Evolutionary conservation across 2,329 filamentous ascomycete genomes (phyloP).

Genomic region (Teratosphaeria pseudoeucalypti): DNA sequence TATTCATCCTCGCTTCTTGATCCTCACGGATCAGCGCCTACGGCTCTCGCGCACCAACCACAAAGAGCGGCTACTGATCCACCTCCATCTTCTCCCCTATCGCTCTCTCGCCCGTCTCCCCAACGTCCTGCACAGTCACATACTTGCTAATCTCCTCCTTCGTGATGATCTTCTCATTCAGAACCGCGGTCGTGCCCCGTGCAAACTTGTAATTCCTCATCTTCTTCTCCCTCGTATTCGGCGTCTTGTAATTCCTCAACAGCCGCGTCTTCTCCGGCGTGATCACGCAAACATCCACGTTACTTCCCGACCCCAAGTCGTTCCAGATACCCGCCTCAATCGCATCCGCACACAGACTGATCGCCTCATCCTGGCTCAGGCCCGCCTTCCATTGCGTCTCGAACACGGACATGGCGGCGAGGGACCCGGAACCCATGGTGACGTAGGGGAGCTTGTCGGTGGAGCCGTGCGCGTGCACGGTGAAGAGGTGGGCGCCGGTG

Average conservation of each 20-base stretch:
- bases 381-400: slow-evolving; percentile 87
- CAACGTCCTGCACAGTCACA: slow-evolving; percentile 72
- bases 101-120: slow-evolving; percentile 51
- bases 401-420: slow-evolving; percentile 96
- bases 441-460: slow-evolving; percentile 99
- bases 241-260: slow-evolving; percentile 84
- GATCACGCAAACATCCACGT: slow-evolving; percentile 94
- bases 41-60: background rate
- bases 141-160: slow-evolving; percentile 92
- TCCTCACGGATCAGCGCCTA: background rate
- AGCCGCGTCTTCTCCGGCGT: slow-evolving; percentile 90
- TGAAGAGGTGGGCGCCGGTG: slow-evolving; percentile 90
- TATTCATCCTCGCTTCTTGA: background rate
- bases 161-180: slow-evolving; percentile 93
- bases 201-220: slow-evolving; percentile 85
- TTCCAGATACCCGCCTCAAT: slow-evolving; percentile 98
- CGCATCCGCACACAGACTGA: slow-evolving; percentile 72
- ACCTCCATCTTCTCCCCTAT: slow-evolving; percentile 57
- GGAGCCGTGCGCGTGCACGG: slow-evolving; percentile 93
- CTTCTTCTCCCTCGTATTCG: slow-evolving; percentile 85
- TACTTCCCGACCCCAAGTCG: slow-evolving; percentile 91
- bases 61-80: slow-evolving; percentile 31
- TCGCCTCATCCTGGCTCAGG: slow-evolving; percentile 67
- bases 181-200: slow-evolving; percentile 83
- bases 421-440: slow-evolving; percentile 92